Conservation (phyloP, 495 filamentous ascomycete species). For the Daldinia childiae region DNA sequence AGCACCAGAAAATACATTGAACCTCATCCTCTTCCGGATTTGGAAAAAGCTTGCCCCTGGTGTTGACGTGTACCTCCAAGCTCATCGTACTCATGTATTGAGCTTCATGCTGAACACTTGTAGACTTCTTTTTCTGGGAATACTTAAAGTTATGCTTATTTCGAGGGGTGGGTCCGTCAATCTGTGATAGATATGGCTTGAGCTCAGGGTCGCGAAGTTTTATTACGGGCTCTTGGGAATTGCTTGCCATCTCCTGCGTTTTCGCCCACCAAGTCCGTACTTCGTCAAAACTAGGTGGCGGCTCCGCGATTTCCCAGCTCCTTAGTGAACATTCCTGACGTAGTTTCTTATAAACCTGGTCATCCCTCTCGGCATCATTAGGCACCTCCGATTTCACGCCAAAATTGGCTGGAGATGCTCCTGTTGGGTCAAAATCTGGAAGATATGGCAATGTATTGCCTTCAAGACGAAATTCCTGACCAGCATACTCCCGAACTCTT, state of each 20-base stretch:
- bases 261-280: slow-evolving; percentile 73
- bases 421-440: slow-evolving; percentile 78
- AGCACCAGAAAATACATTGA: slow-evolving; percentile 89
- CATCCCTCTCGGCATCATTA: slow-evolving; percentile 61
- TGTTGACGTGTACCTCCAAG: slow-evolving; percentile 94
- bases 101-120: slow-evolving; percentile 81
- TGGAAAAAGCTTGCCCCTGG: slow-evolving; percentile 77
- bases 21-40: slow-evolving; percentile 93
- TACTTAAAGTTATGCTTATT: slow-evolving; percentile 87
- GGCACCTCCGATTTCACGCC: slow-evolving; percentile 60
- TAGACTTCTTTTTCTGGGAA: slow-evolving; percentile 78
- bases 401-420: slow-evolving; percentile 62
- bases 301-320: slow-evolving; percentile 71
- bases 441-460: slow-evolving; percentile 79
- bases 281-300: slow-evolving; percentile 76
- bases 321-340: slow-evolving; percentile 63
- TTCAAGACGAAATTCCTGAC: slow-evolving; percentile 82
- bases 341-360: slow-evolving; percentile 58
- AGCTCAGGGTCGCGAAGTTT: slow-evolving; percentile 46
- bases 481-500: slow-evolving; percentile 82
- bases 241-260: slow-evolving; percentile 39
- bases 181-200: slow-evolving; percentile 74
- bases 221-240: slow-evolving; percentile 64
- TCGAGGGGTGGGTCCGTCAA: slow-evolving; percentile 88
- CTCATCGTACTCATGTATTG: slow-evolving; percentile 99